phyloP scores from a whole-genome alignment of 345 rosid species.

The Conringia planisiliqua region DNA sequence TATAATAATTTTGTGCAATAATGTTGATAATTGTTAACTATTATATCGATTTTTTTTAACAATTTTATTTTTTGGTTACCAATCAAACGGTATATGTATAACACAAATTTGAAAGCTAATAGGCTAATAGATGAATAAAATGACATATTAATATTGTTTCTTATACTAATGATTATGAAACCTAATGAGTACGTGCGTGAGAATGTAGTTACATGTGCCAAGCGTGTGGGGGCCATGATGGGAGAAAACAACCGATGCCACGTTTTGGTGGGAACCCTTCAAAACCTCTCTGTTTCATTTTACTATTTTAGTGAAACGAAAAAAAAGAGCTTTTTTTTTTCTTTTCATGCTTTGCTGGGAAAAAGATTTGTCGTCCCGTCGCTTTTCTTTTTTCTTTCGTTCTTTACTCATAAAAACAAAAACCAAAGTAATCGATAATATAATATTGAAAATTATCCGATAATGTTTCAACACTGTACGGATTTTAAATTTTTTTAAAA shows the following conservation, averaged over 20 bases:
- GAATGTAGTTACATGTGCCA: not conserved
- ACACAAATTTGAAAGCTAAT: too few species aligned
- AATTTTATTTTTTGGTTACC: too few species aligned
- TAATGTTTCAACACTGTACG: slow-evolving; percentile 42
- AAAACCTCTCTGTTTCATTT: not conserved
- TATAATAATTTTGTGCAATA: too few species aligned
- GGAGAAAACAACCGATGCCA: slow-evolving; percentile 3
- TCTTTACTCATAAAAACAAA: not conserved
- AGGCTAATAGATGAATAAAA: too few species aligned
- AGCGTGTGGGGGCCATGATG: slow-evolving; percentile 8
- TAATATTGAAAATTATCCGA: not conserved
- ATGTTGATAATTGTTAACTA: too few species aligned
- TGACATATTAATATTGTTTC: not conserved
- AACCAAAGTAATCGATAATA: not conserved
- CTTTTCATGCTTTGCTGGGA: slow-evolving; percentile 28
- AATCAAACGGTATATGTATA: too few species aligned
- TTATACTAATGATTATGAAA: not conserved
- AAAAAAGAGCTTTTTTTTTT: not conserved
- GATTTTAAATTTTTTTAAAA: slow-evolving; percentile 25
- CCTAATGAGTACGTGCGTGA: not conserved
- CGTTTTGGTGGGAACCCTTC: slow-evolving; percentile 26
- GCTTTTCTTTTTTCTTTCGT: slow-evolving; percentile 1
- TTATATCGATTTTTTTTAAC: too few species aligned
- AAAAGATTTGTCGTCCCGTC: slow-evolving; percentile 29
- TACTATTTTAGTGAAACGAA: slow-evolving; percentile 22